Evolutionary conservation across 2,329 filamentous ascomycete species (phyloP).

Genomic region (Cercospora sp.): DNA sequence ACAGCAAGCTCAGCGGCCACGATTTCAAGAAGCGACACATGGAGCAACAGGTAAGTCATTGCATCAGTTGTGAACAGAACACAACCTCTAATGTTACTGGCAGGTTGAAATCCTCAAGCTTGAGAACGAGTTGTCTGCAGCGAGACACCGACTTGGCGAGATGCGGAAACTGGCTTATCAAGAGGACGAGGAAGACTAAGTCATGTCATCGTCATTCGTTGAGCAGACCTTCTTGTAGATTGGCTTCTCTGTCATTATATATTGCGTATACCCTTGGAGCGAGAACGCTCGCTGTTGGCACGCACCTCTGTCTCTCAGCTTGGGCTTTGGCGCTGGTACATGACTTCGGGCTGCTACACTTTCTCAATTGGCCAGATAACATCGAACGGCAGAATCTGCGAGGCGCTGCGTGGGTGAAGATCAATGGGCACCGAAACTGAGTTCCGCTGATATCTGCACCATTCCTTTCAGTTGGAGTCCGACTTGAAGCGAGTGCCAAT

Average conservation of each 20-base stretch:
- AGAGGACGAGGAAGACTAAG: slow-evolving; percentile 57
- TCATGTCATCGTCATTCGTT: neutral
- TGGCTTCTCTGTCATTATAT: neutral
- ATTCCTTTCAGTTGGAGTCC: too few species aligned
- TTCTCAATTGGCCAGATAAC: neutral
- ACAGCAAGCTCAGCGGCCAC: slow-evolving; percentile 81
- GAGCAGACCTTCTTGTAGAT: neutral
- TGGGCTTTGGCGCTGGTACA: neutral
- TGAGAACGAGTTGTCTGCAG: slow-evolving; percentile 79
- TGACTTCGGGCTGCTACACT: neutral
- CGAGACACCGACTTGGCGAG: slow-evolving; percentile 82
- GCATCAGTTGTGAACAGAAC: slow-evolving; percentile 6
- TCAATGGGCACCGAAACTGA: neutral
- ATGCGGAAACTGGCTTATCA: slow-evolving; percentile 98
- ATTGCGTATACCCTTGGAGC: slow-evolving; percentile 4
- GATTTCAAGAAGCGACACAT: slow-evolving; percentile 99
- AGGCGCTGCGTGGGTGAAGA: neutral
- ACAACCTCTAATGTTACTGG: slow-evolving; percentile 13
- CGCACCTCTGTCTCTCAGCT: neutral
- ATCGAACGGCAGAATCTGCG: neutral
- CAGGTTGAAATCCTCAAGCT: slow-evolving; percentile 96
- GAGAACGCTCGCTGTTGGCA: neutral
- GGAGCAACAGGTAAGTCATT: slow-evolving; percentile 89
- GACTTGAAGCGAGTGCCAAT: too few species aligned
- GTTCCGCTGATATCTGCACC: too few species aligned